Evolutionary conservation across 352 stramenopile species (phyloP).

Genomic region (Phytophthora pisi): DNA sequence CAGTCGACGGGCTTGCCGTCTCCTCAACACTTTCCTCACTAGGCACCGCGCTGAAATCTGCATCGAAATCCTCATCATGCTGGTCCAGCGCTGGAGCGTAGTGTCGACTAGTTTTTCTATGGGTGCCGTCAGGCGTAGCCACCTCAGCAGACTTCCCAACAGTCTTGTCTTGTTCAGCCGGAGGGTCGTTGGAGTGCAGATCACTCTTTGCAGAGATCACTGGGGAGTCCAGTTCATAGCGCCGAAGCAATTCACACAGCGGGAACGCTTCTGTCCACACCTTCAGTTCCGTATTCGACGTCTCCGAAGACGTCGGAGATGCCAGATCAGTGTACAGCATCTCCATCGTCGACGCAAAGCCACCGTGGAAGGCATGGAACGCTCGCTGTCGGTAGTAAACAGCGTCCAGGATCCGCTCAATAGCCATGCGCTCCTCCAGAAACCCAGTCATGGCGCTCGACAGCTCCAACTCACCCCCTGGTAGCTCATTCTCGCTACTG

Average conservation of each 20-base stretch:
- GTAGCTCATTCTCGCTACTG: constrained; percentile 45
- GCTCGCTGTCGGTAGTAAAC: constrained; percentile 75
- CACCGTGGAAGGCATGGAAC: constrained; percentile 45
- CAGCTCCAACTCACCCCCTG: constrained; percentile 48
- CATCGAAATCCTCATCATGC: constrained; percentile 20
- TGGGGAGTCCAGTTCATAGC: constrained; percentile 43
- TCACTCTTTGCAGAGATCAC: constrained; percentile 31
- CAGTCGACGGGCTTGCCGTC: not conserved
- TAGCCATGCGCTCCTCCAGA: constrained; percentile 55
- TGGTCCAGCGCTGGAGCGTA: constrained; percentile 34
- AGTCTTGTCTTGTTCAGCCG: not conserved
- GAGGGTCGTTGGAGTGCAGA: not conserved
- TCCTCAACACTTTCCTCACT: constrained; percentile 1
- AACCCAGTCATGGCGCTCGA: constrained; percentile 39
- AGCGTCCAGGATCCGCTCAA: constrained; percentile 63
- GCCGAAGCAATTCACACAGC: constrained; percentile 31
- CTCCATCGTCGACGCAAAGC: constrained; percentile 50
- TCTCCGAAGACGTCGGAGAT: constrained; percentile 1
- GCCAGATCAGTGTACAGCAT: constrained; percentile 39
- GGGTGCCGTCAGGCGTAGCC: not conserved
- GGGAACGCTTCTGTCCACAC: constrained; percentile 30
- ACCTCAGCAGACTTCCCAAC: not conserved
- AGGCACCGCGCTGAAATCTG: not conserved
- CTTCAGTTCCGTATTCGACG: not conserved
- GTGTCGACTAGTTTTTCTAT: constrained; percentile 15